Conservation (phyloP, 2,329 filamentous ascomycete species). For the Aspergillus calidoustus region DNA sequence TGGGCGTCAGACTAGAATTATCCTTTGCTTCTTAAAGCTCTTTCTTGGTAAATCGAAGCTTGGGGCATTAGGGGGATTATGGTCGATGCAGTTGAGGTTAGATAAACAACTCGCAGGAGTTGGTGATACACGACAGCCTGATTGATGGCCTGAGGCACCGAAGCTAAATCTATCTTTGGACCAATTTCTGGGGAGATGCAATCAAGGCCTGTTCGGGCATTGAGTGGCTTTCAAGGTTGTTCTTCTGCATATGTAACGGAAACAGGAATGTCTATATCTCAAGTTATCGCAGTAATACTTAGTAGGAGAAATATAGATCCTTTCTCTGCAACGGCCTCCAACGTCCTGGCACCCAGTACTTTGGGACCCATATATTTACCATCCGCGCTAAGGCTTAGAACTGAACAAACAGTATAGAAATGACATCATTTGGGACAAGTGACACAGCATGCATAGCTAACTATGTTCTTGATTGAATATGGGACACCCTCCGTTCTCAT, state of each 20-base stretch:
- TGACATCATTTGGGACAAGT: conserved; percentile 10
- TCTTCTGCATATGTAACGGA: not conserved
- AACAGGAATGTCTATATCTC: no score
- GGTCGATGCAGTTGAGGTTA: conserved; percentile 1
- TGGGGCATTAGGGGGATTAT: not conserved
- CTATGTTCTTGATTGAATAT: not conserved
- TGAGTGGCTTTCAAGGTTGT: not conserved
- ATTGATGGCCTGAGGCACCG: conserved; percentile 5
- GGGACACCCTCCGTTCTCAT: no score
- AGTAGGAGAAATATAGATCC: no score
- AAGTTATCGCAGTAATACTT: no score
- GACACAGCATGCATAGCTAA: not conserved
- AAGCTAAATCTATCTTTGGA: not conserved
- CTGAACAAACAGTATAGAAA: conserved; percentile 1
- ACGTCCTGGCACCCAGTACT: not conserved
- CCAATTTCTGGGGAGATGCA: not conserved
- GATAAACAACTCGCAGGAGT: not conserved
- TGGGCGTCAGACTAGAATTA: not conserved
- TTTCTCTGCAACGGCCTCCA: not conserved
- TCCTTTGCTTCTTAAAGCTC: not conserved
- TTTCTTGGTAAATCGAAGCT: not conserved
- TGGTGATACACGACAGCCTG: not conserved
- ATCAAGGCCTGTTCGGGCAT: not conserved
- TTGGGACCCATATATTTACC: not conserved
- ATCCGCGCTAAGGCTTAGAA: conserved; percentile 1